Evolutionary conservation across 2,329 filamentous ascomycete genomes (phyloP).

Genomic region (Teratosphaeriaceae sp.): DNA sequence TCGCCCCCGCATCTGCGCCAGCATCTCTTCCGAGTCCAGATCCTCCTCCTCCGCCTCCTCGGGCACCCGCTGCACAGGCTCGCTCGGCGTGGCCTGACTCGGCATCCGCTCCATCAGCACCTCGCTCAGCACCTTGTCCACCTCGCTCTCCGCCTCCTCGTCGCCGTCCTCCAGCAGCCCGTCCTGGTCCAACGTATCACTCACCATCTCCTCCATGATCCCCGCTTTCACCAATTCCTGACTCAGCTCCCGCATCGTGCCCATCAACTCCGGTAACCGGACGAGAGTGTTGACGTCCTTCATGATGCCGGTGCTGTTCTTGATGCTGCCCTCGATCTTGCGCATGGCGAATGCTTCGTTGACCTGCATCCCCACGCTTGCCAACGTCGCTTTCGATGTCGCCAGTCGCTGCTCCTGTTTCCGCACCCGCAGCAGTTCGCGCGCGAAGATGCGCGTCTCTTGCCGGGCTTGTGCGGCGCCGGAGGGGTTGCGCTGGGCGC

Average conservation of each 20-base stretch:
- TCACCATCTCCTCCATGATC: slow-evolving; percentile 96
- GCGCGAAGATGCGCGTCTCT: slow-evolving; percentile 82
- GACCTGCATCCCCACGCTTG: slow-evolving; percentile 94
- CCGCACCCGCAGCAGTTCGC: slow-evolving; percentile 77
- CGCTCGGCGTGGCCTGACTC: slow-evolving; percentile 51
- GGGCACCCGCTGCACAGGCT: slow-evolving; percentile 44
- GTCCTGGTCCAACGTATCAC: slow-evolving; percentile 70
- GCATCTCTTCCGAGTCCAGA: slow-evolving; percentile 79
- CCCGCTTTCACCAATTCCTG: slow-evolving; percentile 88
- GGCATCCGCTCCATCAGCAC: slow-evolving; percentile 77
- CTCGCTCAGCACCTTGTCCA: slow-evolving; percentile 89
- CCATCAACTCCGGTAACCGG: slow-evolving; percentile 74
- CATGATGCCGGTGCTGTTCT: slow-evolving; percentile 86
- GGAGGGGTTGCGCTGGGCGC: slow-evolving; percentile 71
- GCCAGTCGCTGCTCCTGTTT: slow-evolving; percentile 67
- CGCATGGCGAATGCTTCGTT: slow-evolving; percentile 91
- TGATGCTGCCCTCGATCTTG: slow-evolving; percentile 91
- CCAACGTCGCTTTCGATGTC: slow-evolving; percentile 86
- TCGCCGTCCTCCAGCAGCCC: slow-evolving; percentile 64
- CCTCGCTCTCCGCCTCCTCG: slow-evolving; percentile 67
- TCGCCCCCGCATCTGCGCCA: slow-evolving; percentile 89
- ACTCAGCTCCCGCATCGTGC: slow-evolving; percentile 82
- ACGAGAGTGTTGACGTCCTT: slow-evolving; percentile 89
- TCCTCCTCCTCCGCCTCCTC: slow-evolving; percentile 59
- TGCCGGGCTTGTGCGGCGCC: slow-evolving; percentile 71